Evolutionary conservation across 1,284 basidiomycete species (phyloP).

Genomic region (Malassezia yamatoensis): DNA sequence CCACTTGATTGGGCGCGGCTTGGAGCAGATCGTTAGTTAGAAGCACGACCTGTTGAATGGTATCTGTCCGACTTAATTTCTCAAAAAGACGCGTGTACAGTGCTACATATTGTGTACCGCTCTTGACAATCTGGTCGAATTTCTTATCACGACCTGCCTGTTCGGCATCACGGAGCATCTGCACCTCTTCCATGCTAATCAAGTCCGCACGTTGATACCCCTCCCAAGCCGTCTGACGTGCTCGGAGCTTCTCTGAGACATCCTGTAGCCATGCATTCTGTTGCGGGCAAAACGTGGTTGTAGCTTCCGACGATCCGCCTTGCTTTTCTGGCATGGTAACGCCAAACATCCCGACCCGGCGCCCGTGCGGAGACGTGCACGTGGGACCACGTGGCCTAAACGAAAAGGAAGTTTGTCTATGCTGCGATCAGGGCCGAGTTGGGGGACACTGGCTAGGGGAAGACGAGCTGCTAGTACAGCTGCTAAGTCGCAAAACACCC

Average conservation of each 20-base stretch:
- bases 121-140: conserved; percentile 61
- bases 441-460: background rate
- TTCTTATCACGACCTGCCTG: conserved; percentile 12
- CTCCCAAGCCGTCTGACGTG: conserved; percentile 93
- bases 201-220: conserved; percentile 91
- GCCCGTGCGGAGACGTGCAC: background rate
- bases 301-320: conserved; percentile 5
- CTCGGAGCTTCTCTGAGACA: conserved; percentile 70
- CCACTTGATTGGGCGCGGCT: conserved; percentile 51
- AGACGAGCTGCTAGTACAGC: background rate
- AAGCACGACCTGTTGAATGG: conserved; percentile 83
- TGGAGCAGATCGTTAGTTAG: conserved; percentile 79
- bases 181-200: conserved; percentile 75
- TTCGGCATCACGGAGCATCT: conserved; percentile 55
- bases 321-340: conserved; percentile 14
- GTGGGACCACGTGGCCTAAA: conserved; percentile 13
- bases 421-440: background rate
- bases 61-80: conserved; percentile 84
- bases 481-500: background rate
- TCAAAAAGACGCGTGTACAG: conserved; percentile 82
- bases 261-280: conserved; percentile 81
- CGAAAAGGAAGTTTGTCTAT: background rate
- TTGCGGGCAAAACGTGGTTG: conserved; percentile 63
- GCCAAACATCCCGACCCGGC: conserved; percentile 8
- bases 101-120: conserved; percentile 59